These are phyloP conservation scores for Tetrahymena malaccensis DNA, from an alignment of 73 alveolate species.

Conservation along the genomic window DNA sequence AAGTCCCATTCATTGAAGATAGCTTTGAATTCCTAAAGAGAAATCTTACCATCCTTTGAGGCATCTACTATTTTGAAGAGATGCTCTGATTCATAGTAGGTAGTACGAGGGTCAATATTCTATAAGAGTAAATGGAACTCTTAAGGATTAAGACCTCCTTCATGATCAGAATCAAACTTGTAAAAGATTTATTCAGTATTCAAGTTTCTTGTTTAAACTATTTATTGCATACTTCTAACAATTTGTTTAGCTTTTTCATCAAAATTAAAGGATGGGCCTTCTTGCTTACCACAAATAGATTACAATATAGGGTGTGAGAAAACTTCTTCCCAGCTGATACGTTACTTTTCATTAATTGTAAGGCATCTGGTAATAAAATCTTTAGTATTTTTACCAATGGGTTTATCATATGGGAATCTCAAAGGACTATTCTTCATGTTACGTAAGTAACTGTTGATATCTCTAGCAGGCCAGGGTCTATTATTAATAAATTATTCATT, in stretches of 20 bases:
- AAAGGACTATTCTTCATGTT: constrained; percentile 18
- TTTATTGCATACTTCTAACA: neutral
- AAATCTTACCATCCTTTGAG: neutral
- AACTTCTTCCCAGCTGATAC: constrained; percentile 34
- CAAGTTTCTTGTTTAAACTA: constrained; percentile 13
- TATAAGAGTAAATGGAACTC: constrained; percentile 10
- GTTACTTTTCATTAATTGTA: neutral
- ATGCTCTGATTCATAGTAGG: neutral
- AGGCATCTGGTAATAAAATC: constrained; percentile 18
- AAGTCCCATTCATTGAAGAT: constrained; percentile 25
- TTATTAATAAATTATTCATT: neutral
- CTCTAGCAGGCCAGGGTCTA: constrained; percentile 29
- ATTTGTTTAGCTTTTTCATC: neutral
- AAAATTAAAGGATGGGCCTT: neutral
- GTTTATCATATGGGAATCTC: constrained; percentile 27
- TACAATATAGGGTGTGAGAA: constrained; percentile 4
- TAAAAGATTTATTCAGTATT: neutral
- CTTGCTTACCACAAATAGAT: neutral
- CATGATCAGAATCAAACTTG: neutral
- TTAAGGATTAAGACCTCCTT: neutral
- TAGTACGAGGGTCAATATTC: constrained; percentile 8
- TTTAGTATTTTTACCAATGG: constrained; percentile 16
- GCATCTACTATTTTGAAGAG: constrained; percentile 3
- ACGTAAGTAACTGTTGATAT: constrained; percentile 1
- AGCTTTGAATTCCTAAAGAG: constrained; percentile 15